Base-by-base conservation (phyloP, 2,329 filamentous ascomycete genomes). In the Penicillium sp. region DNA sequence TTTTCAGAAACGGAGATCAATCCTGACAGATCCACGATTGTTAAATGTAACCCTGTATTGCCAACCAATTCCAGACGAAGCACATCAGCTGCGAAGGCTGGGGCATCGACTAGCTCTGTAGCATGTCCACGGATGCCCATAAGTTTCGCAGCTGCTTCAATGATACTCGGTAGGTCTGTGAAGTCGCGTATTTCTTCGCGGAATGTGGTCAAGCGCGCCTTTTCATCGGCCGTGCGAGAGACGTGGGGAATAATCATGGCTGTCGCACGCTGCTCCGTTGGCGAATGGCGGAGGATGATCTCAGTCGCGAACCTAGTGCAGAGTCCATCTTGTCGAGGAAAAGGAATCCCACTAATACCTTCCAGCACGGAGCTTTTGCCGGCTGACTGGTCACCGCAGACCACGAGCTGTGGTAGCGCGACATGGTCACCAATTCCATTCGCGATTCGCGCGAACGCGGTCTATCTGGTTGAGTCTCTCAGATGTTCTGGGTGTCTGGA, bases 231-330 rank as follows among this genome's bases (percentile, higher is more conserved):
- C 30, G 41, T 19, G 11, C 62, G 53, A 3, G 67, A 67, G 0
- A 48, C 4, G 53, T 62, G 45, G 3, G 68, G 64, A 5, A 60
- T 62, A 3, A 67, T 64, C 1, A 49, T 65, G 5, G 58, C 66
- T 1, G 60, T 64, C 2, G 23, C 64, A 3, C 19, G 29, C 9
- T 23, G 48, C 1, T n/a, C 48, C 9, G 23, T 2, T 1, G 59
- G 47, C 1, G 55, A 35, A 49, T 71, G 64, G 0, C 67, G 78
- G 29, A 87, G 75, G 7, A 84, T 76, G 58, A 88, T 85, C 69
- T 88, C 85, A n/a, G 85, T 88, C 1, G 86, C 82, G 64, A 87
- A 88, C 7, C 86, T 79, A 0, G 87, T 89, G 66, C 87, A 89
- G 3, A 87, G 79, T 29, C 84, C 84, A 57, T 85, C 84, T 56